phyloP scores from a whole-genome alignment of 1,139 yeast species.

The Pichia norvegensis region DNA sequence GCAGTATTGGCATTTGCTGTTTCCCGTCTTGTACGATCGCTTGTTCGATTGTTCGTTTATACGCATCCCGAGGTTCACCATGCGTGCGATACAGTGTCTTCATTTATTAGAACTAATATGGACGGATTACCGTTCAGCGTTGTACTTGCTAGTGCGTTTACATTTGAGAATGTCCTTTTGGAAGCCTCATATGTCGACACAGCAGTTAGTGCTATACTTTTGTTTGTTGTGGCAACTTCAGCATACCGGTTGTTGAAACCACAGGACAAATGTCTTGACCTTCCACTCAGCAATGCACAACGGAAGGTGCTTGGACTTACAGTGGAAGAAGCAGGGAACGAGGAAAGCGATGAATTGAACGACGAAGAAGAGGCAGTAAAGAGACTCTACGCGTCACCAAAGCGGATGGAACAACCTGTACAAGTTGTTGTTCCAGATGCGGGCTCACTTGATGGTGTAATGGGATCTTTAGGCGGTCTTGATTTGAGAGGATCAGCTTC shows the following conservation, averaged over 20 bases:
- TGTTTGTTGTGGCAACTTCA: conserved; percentile 18
- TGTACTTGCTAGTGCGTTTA: not conserved
- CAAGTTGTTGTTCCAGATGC: conserved; percentile 6
- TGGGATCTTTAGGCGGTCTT: conserved; percentile 10
- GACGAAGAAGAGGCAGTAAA: conserved; percentile 1
- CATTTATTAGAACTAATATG: not conserved
- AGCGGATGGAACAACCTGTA: conserved; percentile 2
- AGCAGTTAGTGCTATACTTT: conserved; percentile 13
- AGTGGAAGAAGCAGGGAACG: conserved; percentile 5
- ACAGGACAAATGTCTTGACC: conserved; percentile 28
- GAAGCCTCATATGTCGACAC: conserved; percentile 1
- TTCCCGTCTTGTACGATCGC: conserved; percentile 21
- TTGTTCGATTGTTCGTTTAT: conserved; percentile 16
- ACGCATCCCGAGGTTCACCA: conserved; percentile 1
- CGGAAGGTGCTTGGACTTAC: conserved; percentile 26
- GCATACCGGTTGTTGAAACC: conserved; percentile 24
- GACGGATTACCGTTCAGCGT: not conserved
- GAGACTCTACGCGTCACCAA: conserved; percentile 3
- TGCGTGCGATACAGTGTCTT: not conserved
- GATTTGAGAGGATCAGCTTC: conserved; percentile 1
- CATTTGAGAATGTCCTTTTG: conserved; percentile 9
- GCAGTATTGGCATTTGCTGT: conserved; percentile 17
- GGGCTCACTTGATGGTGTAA: conserved; percentile 9
- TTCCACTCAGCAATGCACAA: conserved; percentile 27
- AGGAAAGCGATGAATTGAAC: conserved; percentile 1